phyloP scores from a whole-genome alignment of 306 rosid species.

The Carpinus viminea region DNA sequence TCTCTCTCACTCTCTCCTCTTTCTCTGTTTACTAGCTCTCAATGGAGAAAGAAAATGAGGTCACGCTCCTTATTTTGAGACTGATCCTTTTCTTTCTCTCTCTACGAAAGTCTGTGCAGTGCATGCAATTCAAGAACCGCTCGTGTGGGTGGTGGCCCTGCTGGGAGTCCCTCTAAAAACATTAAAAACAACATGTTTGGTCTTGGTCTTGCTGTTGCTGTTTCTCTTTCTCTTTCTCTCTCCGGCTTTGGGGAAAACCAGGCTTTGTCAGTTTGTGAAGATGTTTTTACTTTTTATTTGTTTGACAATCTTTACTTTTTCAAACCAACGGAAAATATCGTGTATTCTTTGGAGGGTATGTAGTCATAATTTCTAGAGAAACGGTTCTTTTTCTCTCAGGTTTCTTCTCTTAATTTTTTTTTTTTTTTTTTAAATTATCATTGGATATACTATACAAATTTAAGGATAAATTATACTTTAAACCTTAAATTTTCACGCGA shows the following conservation, averaged over 20 bases:
- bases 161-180: slow-evolving; percentile 15
- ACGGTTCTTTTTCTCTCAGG: too few relatives aligned
- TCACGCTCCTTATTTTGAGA: slow-evolving; percentile 46
- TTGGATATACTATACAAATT: too few relatives aligned
- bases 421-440: too few relatives aligned
- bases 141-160: slow-evolving; percentile 69
- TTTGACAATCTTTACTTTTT: slow-evolving; percentile 33
- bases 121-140: slow-evolving; percentile 65
- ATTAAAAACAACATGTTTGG: slow-evolving; percentile 28
- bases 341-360: too few relatives aligned
- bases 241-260: slow-evolving; percentile 55
- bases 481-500: too few relatives aligned
- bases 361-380: too few relatives aligned
- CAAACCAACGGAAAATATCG: slow-evolving; percentile 33
- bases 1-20: slow-evolving; percentile 11
- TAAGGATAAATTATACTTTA: too few relatives aligned
- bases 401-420: too few relatives aligned
- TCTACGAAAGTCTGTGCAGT: slow-evolving; percentile 36
- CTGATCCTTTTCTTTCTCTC: slow-evolving; percentile 21
- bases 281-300: neutral
- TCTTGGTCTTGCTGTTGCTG: slow-evolving; percentile 29
- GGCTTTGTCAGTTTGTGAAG: slow-evolving; percentile 48
- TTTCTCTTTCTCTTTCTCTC: slow-evolving; percentile 24
- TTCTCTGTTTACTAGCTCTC: neutral
- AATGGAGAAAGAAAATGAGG: slow-evolving; percentile 25